These are phyloP conservation scores for Edaphochlamys debaryana DNA, from an alignment of 139 green algal genomes.

Conservation along the genomic window DNA sequence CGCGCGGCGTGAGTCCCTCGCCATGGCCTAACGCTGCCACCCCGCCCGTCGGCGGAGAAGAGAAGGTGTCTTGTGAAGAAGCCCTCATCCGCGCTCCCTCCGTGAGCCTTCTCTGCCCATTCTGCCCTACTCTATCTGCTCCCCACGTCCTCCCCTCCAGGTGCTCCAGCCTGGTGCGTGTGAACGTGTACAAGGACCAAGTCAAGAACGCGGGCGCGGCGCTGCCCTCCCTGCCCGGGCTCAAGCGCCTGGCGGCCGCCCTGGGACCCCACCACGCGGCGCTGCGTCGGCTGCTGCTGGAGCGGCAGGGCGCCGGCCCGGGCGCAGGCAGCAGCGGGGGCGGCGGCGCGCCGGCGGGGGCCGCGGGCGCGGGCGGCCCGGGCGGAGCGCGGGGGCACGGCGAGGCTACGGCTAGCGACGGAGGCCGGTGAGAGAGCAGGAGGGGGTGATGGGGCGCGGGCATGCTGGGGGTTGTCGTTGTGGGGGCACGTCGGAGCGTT, in stretches of 20 bases:
- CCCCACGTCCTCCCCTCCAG: not conserved
- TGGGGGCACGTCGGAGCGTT: no score
- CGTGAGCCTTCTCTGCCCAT: no score
- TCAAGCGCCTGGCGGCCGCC: constrained; percentile 50
- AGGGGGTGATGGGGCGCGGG: not conserved
- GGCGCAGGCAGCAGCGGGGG: not conserved
- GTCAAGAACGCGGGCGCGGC: constrained; percentile 54
- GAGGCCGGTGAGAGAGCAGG: not conserved
- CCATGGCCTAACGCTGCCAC: no score
- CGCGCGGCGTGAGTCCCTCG: no score
- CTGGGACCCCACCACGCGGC: constrained; percentile 70
- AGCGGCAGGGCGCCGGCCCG: not conserved
- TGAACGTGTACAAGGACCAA: constrained; percentile 90
- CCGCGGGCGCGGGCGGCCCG: not conserved
- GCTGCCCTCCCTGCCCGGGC: constrained; percentile 71
- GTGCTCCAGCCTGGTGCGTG: constrained; percentile 66
- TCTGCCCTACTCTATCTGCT: no score
- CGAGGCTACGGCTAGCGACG: not conserved
- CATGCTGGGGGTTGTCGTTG: no score
- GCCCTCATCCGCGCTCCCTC: no score
- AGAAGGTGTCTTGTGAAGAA: no score
- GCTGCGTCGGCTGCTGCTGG: constrained; percentile 45
- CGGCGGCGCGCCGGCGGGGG: not conserved
- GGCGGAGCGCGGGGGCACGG: no score
- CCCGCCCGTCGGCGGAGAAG: no score